Conservation (phyloP, 2,329 filamentous ascomycete species). For the Fusarium tjaetaba region DNA sequence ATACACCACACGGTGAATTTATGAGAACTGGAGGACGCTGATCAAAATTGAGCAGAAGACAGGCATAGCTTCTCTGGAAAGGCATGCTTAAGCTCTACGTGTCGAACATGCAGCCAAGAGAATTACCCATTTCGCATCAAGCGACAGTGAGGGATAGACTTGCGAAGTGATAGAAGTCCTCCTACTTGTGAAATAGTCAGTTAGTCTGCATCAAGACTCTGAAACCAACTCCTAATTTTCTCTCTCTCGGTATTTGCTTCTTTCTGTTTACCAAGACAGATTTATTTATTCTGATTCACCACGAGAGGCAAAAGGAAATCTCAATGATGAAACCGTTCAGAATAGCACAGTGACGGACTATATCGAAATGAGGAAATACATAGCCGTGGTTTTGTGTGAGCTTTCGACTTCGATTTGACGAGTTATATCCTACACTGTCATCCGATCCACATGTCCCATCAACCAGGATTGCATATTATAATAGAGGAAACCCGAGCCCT, state of each 20-base stretch:
- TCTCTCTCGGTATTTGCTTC: constrained; percentile 24
- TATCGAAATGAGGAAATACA: not conserved
- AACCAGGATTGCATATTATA: not conserved
- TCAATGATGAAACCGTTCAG: not conserved
- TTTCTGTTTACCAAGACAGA: not conserved
- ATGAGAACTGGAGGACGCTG: not conserved
- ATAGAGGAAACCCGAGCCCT: not conserved
- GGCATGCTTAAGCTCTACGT: not conserved
- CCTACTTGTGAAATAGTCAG: not conserved
- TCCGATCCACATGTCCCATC: not conserved
- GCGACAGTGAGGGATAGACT: constrained; percentile 2
- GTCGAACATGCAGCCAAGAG: not conserved
- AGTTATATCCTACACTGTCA: not conserved
- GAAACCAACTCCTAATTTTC: not conserved
- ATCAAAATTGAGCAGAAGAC: not conserved
- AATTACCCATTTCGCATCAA: not conserved
- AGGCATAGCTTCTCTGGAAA: not conserved
- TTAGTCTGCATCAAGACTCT: constrained; percentile 13
- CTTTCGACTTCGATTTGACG: not conserved
- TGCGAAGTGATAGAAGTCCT: not conserved
- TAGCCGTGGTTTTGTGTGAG: not conserved
- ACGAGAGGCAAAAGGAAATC: not conserved
- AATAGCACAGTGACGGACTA: not conserved
- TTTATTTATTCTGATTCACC: not conserved
- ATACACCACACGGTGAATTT: not conserved